Percentiles rank a stretch among this genome's conserved stretches.
These are phyloP conservation scores for Schizosaccharomyces lindneri DNA, from an alignment of 805 yeast species.

Conservation along the genomic window DNA sequence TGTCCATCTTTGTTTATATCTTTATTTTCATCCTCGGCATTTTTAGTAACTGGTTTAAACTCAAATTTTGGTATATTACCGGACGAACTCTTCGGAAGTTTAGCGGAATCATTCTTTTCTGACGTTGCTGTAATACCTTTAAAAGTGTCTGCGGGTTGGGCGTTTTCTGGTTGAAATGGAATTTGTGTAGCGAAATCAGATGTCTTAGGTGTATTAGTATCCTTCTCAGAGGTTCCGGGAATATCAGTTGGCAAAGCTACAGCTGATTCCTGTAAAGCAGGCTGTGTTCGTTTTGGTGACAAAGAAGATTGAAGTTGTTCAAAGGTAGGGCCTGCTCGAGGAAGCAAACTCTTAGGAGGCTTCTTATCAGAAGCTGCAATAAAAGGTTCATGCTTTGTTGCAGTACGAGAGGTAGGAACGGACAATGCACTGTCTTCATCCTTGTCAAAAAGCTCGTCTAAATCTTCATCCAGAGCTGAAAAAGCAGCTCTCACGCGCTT, in stretches of 20 bases:
- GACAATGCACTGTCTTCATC: not conserved
- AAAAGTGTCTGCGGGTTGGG: too few relatives aligned
- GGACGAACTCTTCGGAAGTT: too few relatives aligned
- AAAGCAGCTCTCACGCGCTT: not conserved
- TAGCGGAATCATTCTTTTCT: too few relatives aligned
- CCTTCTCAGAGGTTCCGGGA: not conserved
- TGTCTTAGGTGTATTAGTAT: too few relatives aligned
- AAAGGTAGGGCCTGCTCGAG: not conserved
- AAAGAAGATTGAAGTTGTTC: not conserved
- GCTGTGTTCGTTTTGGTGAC: not conserved
- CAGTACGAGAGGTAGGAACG: too few relatives aligned
- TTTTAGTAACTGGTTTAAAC: not conserved
- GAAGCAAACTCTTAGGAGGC: not conserved
- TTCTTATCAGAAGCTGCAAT: not conserved
- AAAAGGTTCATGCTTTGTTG: too few relatives aligned
- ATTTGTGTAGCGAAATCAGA: too few relatives aligned
- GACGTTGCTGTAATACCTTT: too few relatives aligned
- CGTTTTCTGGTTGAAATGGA: too few relatives aligned
- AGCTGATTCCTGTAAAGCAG: not conserved
- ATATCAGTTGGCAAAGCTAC: not conserved
- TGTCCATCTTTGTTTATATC: not conserved
- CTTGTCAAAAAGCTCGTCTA: not conserved
- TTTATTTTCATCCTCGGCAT: not conserved
- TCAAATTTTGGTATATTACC: not conserved
- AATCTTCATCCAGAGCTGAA: constrained; percentile 1